Percentiles rank a stretch among this genome's conserved stretches.
Evolutionary conservation across 2,329 filamentous ascomycete species (phyloP).

Genomic region (Aureobasidium melanogenum): DNA sequence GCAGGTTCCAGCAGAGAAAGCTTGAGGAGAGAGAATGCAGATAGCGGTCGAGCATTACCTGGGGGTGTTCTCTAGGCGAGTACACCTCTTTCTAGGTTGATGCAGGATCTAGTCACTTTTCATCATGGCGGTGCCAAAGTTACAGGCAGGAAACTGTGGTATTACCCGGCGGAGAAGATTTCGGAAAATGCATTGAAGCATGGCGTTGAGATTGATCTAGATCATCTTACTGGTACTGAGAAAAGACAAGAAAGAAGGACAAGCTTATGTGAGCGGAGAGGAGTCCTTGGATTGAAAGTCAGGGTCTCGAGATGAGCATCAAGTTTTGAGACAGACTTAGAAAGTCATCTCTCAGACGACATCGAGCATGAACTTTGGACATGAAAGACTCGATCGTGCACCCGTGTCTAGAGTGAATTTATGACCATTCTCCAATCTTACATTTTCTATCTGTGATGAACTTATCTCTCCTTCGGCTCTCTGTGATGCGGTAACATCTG

Average conservation of each 20-base stretch:
- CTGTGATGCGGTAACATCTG: too few relatives aligned
- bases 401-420: neutral
- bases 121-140: neutral
- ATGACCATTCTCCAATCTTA: neutral
- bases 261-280: neutral
- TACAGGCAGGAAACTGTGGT: neutral
- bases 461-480: too few relatives aligned
- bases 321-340: neutral
- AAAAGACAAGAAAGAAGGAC: neutral
- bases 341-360: neutral
- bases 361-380: neutral
- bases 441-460: neutral
- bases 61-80: conserved; percentile 15
- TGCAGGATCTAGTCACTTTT: neutral
- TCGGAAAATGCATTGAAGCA: neutral
- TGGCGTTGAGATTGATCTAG: neutral
- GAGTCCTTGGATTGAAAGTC: neutral
- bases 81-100: neutral
- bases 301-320: neutral
- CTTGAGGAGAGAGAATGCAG: neutral
- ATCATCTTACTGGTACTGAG: neutral
- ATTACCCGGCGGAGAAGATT: neutral
- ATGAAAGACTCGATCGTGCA: neutral
- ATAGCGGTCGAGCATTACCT: conserved; percentile 10
- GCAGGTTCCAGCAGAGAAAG: neutral